Evolutionary conservation across 257 asterid genomes (phyloP), one percentile per base, ranked within the genome.

Genomic region (Lantana camara): DNA sequence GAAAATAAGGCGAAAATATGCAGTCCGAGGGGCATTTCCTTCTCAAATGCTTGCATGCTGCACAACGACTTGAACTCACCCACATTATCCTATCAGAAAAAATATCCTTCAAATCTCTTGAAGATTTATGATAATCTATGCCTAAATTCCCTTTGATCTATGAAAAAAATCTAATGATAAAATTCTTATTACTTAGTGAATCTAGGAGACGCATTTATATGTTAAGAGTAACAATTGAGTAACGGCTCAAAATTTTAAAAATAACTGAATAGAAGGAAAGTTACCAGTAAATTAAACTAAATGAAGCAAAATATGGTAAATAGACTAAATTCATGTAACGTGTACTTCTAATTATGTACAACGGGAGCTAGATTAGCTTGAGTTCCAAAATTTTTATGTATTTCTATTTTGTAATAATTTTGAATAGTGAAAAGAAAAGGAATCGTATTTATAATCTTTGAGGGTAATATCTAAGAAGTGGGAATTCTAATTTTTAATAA

Each of bases 31-130:
- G 81, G 56, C 92, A 89, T 58, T 80, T 77, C 51, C 90, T 80
- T 62, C 92, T 80, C 73, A 86, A 64, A 63, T 83, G 85, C 69
- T 79, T 86, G 84, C 97, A 90, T 5, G 82, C 97, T 10, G 96
- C 97, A 58, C 96, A 90, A 3, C 96, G 86, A 15, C 71, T 63
- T 4, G 91, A 79, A 67, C 59, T n/a, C n/a, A n/a, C n/a, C n/a
- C n/a, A n/a, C n/a, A n/a, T n/a, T n/a, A n/a, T n/a, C n/a, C n/a
- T n/a, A n/a, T n/a, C n/a, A n/a, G n/a, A n/a, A n/a, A n/a, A n/a
- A n/a, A n/a, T n/a, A n/a, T n/a, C n/a, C n/a, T n/a, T n/a, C n/a
- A n/a, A n/a, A 35, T 16, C 15, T 24, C 2, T 10, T 19, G 35
- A 64, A 10, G 37, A 52, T 40, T 35, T 22, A 34, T 30, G 35